A percentile compares a stretch with the other conserved stretches of the same genome.
These are phyloP conservation scores for Solanum sitiens DNA, from an alignment of 257 asterid genomes.

Conservation along the genomic window DNA sequence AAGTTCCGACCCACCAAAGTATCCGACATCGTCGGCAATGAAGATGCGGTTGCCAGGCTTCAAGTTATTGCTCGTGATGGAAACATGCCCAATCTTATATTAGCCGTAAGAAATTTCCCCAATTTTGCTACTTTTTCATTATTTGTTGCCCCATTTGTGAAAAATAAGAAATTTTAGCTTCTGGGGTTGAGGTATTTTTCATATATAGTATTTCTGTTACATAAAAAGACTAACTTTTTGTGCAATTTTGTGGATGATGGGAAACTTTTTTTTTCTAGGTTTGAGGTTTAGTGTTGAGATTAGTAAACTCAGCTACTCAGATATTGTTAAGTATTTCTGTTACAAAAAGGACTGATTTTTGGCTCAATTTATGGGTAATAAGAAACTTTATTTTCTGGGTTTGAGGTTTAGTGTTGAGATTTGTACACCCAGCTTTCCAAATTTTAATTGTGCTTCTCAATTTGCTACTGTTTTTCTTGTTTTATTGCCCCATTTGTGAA, in stretches of 20 bases:
- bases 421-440: neutral
- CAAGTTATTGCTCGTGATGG: slow-evolving; percentile 92
- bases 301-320: neutral
- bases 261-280: neutral
- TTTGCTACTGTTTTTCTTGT: neutral
- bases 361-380: neutral
- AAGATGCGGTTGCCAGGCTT: slow-evolving; percentile 85
- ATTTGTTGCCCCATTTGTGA: neutral
- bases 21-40: slow-evolving; percentile 85
- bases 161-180: neutral
- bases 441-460: neutral
- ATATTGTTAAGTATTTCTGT: neutral
- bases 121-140: neutral
- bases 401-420: neutral
- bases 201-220: neutral
- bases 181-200: neutral
- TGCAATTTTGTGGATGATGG: neutral
- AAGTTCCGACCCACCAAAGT: slow-evolving; percentile 77
- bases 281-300: neutral
- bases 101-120: slow-evolving; percentile 37
- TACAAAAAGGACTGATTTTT: neutral
- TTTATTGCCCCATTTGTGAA: neutral
- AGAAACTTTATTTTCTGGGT: neutral
- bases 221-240: neutral
- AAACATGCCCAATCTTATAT: slow-evolving; percentile 89